A percentile compares a stretch with the other conserved stretches of the same genome.
These are phyloP conservation scores for Diaporthe sp. DNA, from an alignment of 2,329 filamentous ascomycete genomes.

Conservation along the genomic window DNA sequence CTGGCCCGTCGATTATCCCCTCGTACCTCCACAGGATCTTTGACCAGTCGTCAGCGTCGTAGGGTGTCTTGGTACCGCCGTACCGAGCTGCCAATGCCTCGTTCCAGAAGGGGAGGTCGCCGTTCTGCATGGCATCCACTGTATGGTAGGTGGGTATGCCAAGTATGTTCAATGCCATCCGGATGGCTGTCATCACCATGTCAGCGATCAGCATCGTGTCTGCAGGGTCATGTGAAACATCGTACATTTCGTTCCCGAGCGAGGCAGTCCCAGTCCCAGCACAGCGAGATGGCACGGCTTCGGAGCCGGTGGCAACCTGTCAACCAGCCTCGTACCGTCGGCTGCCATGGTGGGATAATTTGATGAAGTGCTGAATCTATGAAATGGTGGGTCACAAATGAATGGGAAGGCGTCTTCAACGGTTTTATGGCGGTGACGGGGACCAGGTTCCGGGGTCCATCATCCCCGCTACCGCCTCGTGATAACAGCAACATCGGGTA, in stretches of 20 bases:
- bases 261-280: constrained; percentile 2
- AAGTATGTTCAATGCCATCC: background rate
- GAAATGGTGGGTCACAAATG: background rate
- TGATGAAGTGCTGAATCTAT: background rate
- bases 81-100: constrained; percentile 19
- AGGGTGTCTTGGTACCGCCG: background rate
- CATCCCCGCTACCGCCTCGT: background rate
- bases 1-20: constrained; percentile 22
- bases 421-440: background rate
- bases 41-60: constrained; percentile 1
- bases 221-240: background rate
- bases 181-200: background rate
- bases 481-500: background rate
- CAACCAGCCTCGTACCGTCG: background rate
- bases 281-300: background rate
- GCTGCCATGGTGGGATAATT: background rate
- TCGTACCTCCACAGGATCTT: constrained; percentile 18
- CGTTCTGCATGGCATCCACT: constrained; percentile 3
- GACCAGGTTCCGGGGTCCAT: background rate
- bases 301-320: background rate
- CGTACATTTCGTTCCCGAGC: constrained; percentile 6
- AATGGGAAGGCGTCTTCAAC: too few relatives aligned
- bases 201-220: background rate
- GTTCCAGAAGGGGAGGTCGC: constrained; percentile 9
- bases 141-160: constrained; percentile 1